These are phyloP conservation scores for Mercurialis annua DNA, from an alignment of 345 rosid genomes.

Conservation along the genomic window DNA sequence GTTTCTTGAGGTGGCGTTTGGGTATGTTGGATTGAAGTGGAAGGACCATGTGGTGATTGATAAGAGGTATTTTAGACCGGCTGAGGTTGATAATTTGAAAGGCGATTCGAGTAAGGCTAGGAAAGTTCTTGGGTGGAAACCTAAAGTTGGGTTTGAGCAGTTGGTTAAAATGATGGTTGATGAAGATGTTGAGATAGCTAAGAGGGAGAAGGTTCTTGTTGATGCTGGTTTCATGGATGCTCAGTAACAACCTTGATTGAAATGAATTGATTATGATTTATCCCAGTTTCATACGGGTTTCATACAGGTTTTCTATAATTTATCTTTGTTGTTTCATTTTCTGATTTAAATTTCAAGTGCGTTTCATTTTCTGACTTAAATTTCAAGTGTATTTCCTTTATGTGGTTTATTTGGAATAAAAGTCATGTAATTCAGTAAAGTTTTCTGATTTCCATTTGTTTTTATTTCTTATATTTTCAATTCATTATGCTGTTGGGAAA, in stretches of 20 bases:
- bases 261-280: too few relatives aligned
- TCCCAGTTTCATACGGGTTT: too few relatives aligned
- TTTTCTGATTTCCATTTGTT: too few relatives aligned
- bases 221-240: constrained; percentile 88
- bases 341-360: too few relatives aligned
- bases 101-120: constrained; percentile 59
- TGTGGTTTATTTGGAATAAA: too few relatives aligned
- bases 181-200: constrained; percentile 70
- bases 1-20: constrained; percentile 75
- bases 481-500: too few relatives aligned
- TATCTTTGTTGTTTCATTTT: too few relatives aligned
- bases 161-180: constrained; percentile 94
- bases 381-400: too few relatives aligned
- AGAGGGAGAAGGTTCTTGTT: constrained; percentile 88
- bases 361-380: too few relatives aligned
- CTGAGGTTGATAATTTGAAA: constrained; percentile 56
- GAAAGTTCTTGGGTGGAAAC: constrained; percentile 66
- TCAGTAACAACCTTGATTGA: constrained; percentile 91
- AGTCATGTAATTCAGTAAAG: too few relatives aligned
- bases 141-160: constrained; percentile 71
- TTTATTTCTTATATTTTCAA: too few relatives aligned
- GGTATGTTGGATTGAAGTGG: constrained; percentile 56
- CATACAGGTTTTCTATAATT: too few relatives aligned
- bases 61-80: constrained; percentile 56
- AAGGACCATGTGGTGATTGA: constrained; percentile 57